These are phyloP conservation scores for Bromus sterilis DNA, from an alignment of 176 grass and related monocot species.

Conservation along the genomic window DNA sequence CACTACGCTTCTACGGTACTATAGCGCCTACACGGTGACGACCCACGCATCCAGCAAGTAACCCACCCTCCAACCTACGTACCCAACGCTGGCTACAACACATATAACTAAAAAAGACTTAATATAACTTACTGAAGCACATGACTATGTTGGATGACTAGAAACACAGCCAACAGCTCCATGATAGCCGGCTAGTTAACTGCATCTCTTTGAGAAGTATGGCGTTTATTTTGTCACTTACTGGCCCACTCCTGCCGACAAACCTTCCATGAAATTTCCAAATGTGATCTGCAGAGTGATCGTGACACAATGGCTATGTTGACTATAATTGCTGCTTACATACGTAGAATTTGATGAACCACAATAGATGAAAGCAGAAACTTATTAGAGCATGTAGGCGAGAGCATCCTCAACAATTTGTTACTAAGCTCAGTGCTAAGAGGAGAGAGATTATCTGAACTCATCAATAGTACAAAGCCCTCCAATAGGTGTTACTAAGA, in stretches of 20 bases:
- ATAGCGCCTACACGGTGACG: too few relatives aligned
- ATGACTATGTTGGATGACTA: neutral
- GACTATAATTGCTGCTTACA: neutral
- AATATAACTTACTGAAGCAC: neutral
- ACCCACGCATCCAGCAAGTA: too few relatives aligned
- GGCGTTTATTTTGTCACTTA: neutral
- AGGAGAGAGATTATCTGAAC: neutral
- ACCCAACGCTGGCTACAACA: too few relatives aligned
- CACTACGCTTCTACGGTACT: too few relatives aligned
- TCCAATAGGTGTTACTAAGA: neutral
- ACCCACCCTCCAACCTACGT: too few relatives aligned
- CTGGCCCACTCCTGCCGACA: neutral
- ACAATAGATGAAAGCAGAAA: neutral
- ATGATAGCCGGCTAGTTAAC: neutral
- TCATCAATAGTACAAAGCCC: neutral
- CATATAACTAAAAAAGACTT: neutral
- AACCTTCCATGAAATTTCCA: neutral
- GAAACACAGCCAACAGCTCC: neutral
- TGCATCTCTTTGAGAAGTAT: neutral
- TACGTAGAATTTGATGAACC: neutral
- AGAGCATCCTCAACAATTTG: neutral
- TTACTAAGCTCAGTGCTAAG: neutral
- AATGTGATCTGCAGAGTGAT: neutral
- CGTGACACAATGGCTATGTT: neutral
- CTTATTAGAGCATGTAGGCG: neutral